Base-by-base conservation (phyloP, 495 filamentous ascomycete genomes). In the Talaromyces nanjingensis region DNA sequence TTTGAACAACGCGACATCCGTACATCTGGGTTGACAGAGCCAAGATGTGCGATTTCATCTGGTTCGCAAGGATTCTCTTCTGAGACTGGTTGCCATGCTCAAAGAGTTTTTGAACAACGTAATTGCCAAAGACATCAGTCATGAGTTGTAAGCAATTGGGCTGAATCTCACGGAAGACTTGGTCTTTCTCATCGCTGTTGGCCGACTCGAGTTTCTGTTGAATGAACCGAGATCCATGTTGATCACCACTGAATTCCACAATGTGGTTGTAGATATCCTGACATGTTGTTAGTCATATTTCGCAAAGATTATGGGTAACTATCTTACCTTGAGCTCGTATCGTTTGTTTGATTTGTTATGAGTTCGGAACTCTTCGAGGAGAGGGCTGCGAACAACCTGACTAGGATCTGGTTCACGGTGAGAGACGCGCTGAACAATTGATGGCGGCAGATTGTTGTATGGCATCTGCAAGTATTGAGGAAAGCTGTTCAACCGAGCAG, bases 71-170 rank as follows among this genome's bases (percentile, higher is more conserved):
- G 2, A 89, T 81, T 73, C 89, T 92, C 76, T 98, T 98, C 73
- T 98, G 96, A 6, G 86, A 81, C 72, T 97, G 93, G 66, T 92
- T 96, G 33, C 96, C 96, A 70, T 98, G 92, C 75, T 98, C 93
- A 67, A 97, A 98, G 65, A 98, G 86, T 72, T 97, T 98, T 69
- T 98, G 94, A 24, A 98, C 94, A 39, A 98, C 94, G 70, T 98
- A 98, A 74, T 98, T 98, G 18, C 94, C 94, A 71, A 97, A 98
- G 14, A 97, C 88, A 71, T 98, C 96, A 11, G 89, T 93, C 92
- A 96, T 97, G 49, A 98, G 77, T 71, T 93, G 92, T 42, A 96
- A 68, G 8, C 87, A 84, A 68, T 98, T 93, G 0, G 87, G 84
- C 66, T 86, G 81, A 42, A 98, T 90, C 71, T 98, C 96, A 0